Evolutionary conservation across 129 eudicot genomes (phyloP), one percentile per base, ranked within the genome.

Genomic region (Saussurea involucrata): DNA sequence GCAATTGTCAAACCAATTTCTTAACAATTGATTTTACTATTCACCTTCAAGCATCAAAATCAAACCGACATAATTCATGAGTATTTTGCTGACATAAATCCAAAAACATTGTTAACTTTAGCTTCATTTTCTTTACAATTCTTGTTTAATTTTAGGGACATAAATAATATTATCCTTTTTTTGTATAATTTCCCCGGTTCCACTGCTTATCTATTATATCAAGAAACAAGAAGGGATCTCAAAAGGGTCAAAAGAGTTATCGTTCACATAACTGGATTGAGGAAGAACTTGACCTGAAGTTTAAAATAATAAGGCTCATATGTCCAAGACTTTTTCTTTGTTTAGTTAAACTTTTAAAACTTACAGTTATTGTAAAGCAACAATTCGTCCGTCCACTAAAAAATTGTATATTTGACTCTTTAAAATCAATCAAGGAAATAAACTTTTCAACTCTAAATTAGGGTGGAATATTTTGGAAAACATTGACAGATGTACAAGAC

Each of bases 341-440:
- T 63, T 73, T 68, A 63, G 46, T 36, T 71, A 60, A 53, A 78
- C 44, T 33, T 58, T 18, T 78, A 40, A 34, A 66, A 80, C 18
- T 65, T 46, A 40, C 65, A 32, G 9, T 69, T 68, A 40, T 37
- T 60, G 33, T 18, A 34, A 81, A 28, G 24, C 24, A 40, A 71
- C 77, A 63, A 78, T 69, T 29, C 42, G 76, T 60, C 64, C 15
- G 71, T 25, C 27, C 27, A 71, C 11, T 64, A 4, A 68, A 68
- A 55, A 49, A 7, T 66, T 68, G 28, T 68, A 49, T 60, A 61
- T 74, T 58, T 81, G 80, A 61, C 65, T 80, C 57, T 74, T 68
- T 27, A 74, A 68, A 80, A 80, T 67, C 80, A 80, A 80, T 67
- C 80, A 37, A 63, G 36, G 17, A 79, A 28, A 33, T 18, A 70